Percentiles rank a stretch among this genome's conserved stretches.
Conservation (phyloP, 495 filamentous ascomycete species). For the Letharia columbiana region DNA sequence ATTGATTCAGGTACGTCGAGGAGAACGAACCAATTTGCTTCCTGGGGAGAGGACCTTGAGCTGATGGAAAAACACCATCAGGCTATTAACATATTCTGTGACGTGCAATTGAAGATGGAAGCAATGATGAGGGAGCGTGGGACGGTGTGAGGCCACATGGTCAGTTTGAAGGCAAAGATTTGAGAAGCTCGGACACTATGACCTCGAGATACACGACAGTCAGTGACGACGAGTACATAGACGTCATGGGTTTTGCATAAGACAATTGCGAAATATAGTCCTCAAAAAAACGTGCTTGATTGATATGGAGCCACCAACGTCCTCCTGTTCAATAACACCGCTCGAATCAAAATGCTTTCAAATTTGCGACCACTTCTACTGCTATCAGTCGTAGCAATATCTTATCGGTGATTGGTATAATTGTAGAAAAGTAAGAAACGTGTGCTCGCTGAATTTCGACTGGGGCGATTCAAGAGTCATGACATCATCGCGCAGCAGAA, state of each 20-base stretch:
- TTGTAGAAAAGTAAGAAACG: no score
- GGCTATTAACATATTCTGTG: conserved; percentile 5
- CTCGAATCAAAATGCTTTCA: background rate
- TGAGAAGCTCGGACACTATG: background rate
- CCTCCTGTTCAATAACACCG: background rate
- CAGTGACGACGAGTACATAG: background rate
- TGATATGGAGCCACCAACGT: background rate
- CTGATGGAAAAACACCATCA: background rate
- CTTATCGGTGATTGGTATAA: no score
- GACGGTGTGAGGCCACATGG: background rate
- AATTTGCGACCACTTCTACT: no score
- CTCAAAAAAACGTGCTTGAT: no score
- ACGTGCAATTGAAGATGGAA: conserved; percentile 5
- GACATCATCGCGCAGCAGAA: background rate
- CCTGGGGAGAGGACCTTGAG: background rate
- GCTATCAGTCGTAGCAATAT: no score
- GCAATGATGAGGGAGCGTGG: conserved; percentile 5
- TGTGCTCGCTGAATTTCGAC: no score
- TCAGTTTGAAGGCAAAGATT: background rate
- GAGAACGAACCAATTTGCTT: background rate
- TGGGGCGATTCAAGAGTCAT: background rate
- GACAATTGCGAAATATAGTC: background rate
- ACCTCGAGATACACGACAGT: no score
- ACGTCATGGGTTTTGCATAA: background rate
- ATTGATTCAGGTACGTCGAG: background rate